phyloP scores from a whole-genome alignment of 352 stramenopile species.

The Globisporangium middletonii region DNA sequence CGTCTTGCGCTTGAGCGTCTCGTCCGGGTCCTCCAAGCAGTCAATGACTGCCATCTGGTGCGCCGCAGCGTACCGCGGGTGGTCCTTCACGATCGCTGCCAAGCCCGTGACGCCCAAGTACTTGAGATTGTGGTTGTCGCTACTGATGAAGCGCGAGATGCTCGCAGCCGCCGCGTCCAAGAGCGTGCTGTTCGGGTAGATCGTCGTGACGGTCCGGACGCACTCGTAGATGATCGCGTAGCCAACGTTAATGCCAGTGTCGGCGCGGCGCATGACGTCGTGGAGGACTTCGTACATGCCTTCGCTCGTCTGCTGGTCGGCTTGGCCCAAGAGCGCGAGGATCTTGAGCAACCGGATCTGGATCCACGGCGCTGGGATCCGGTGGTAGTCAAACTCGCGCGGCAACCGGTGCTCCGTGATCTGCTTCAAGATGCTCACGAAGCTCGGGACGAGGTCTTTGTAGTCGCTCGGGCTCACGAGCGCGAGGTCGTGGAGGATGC shows the following conservation, averaged over 20 bases:
- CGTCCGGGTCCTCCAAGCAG: conserved; percentile 98
- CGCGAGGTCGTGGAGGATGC: conserved; percentile 92
- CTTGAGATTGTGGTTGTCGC: conserved; percentile 96
- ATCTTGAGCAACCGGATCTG: conserved; percentile 98
- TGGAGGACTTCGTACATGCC: conserved; percentile 99
- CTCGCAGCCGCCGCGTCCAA: conserved; percentile 92
- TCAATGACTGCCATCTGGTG: conserved; percentile 99
- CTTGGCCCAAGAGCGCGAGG: conserved; percentile 93
- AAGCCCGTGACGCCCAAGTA: conserved; percentile 99
- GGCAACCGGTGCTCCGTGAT: conserved; percentile 98
- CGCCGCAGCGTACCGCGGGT: conserved; percentile 94
- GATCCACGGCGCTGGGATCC: conserved; percentile 99
- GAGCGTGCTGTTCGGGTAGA: conserved; percentile 98
- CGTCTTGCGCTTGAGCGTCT: conserved; percentile 99
- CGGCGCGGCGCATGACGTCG: conserved; percentile 97
- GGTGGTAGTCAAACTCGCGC: conserved; percentile 99
- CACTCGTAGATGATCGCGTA: conserved; percentile 99
- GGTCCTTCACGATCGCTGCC: conserved; percentile 96
- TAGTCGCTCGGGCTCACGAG: conserved; percentile 89
- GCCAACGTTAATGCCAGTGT: conserved; percentile 99
- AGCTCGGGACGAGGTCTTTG: conserved; percentile 98
- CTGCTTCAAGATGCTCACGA: conserved; percentile 99
- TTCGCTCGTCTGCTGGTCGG: conserved; percentile 91
- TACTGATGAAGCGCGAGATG: conserved; percentile 94
- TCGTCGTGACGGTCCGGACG: conserved; percentile 97